A percentile compares a stretch with the other conserved stretches of the same genome.
Conservation (phyloP, 2,329 filamentous ascomycete species). For the Pseudogymnoascus sp. region DNA sequence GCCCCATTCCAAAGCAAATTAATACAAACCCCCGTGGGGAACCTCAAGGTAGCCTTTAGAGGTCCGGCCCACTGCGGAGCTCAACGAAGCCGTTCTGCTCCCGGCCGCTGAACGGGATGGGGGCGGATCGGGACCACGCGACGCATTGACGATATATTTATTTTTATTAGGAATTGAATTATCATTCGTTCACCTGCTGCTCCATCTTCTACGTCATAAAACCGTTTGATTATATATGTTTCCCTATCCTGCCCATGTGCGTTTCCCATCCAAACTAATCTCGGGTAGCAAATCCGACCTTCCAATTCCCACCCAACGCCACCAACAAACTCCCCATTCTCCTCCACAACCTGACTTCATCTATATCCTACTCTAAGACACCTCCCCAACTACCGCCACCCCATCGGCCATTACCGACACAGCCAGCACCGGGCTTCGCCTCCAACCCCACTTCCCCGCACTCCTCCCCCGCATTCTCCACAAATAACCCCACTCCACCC, state of each 20-base stretch:
- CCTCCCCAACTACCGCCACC: not conserved
- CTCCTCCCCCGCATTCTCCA: slow-evolving; percentile 3
- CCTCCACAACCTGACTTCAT: not conserved
- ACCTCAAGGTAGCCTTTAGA: not conserved
- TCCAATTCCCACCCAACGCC: not conserved
- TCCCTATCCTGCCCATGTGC: not conserved
- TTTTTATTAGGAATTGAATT: not conserved
- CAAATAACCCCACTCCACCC: not conserved
- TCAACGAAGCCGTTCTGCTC: not conserved
- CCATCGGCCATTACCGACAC: slow-evolving; percentile 1
- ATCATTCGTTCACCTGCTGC: not conserved
- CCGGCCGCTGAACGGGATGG: not conserved
- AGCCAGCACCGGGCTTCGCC: not conserved
- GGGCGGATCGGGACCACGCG: not conserved
- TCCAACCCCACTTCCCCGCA: slow-evolving; percentile 1
- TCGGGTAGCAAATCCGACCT: slow-evolving; percentile 2
- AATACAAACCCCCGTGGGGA: not conserved
- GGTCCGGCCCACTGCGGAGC: not conserved
- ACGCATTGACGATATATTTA: not conserved
- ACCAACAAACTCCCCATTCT: not conserved
- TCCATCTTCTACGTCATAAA: not conserved
- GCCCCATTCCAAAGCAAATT: not conserved
- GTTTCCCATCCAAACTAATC: not conserved
- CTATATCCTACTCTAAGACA: not conserved
- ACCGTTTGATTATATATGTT: not conserved